These are phyloP conservation scores for Singerocomus inundabilis DNA, from an alignment of 1,284 basidiomycete species.

Conservation along the genomic window DNA sequence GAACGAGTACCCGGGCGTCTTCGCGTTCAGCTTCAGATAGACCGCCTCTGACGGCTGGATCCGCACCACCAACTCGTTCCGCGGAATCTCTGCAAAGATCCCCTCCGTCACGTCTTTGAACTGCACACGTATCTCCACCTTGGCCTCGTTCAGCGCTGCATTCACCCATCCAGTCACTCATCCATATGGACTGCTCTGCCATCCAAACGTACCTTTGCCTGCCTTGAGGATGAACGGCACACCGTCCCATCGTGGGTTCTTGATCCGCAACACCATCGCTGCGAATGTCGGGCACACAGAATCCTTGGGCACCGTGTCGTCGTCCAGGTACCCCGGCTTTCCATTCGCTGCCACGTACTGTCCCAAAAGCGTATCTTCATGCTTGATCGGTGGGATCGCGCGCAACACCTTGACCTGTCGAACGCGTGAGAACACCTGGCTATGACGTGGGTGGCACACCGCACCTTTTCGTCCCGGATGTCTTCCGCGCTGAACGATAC, in stretches of 20 bases:
- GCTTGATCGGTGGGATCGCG: constrained; percentile 79
- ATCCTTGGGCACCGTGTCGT: constrained; percentile 88
- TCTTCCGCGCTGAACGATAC: constrained; percentile 97
- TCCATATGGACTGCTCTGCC: constrained; percentile 2
- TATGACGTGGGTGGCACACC: constrained; percentile 15
- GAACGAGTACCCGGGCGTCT: constrained; percentile 87
- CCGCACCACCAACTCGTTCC: constrained; percentile 94
- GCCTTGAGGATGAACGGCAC: constrained; percentile 97
- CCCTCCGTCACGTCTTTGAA: constrained; percentile 95
- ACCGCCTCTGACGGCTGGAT: constrained; percentile 95
- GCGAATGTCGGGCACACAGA: constrained; percentile 94
- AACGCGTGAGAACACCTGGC: constrained; percentile 15
- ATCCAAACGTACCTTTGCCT: constrained; percentile 75
- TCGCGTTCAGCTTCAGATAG: constrained; percentile 93
- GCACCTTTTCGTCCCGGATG: constrained; percentile 94
- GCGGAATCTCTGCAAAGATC: constrained; percentile 92
- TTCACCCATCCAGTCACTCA: constrained; percentile 7
- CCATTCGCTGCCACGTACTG: constrained; percentile 88
- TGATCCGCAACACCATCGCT: constrained; percentile 83
- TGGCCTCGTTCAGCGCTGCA: constrained; percentile 90
- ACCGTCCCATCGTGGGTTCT: constrained; percentile 96
- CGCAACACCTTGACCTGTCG: constrained; percentile 90
- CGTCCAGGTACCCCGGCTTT: constrained; percentile 96
- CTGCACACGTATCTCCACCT: constrained; percentile 95
- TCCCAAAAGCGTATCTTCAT: constrained; percentile 81